Base-by-base conservation (phyloP, 225 moss, liverwort and hornwort genomes). In the Neckera pumila region DNA sequence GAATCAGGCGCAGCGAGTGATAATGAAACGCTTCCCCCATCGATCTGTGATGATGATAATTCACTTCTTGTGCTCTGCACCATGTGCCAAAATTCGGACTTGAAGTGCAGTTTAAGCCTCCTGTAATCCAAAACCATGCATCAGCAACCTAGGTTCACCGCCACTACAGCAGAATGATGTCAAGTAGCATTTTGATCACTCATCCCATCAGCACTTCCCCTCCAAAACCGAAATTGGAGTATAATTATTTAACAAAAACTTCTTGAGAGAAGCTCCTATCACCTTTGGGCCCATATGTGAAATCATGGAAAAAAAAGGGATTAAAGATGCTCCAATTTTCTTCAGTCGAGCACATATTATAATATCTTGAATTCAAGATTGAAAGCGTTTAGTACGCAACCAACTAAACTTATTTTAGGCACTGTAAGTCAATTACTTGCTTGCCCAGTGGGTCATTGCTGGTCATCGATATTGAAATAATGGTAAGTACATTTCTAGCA, bases 1-100 rank as follows among this genome's bases (percentile, higher is more conserved):
- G 49, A 64, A 26, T 25, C 65, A 51, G 20, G 17, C 21, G 21
- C 45, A 45, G 42, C 22, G 62, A 78, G 38, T 74, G 81, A 56
- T 69, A 10, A 60, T 62, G 88, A 49, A 57, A 69, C 51, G 78
- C 88, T 90, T 89, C 91, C 95, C 92, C 87, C 36, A 74, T 92
- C n/a, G n/a, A n/a, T n/a, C 80, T 28, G 91, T 82, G 23, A 95
- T 77, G 72, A 93, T 91, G 86, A 91, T 77, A 27, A 92, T 76
- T 66, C 62, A 88, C 87, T 92, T 89, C 57, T 91, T 87, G 40
- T 90, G 89, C 51, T 94, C 88, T 56, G 80, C 87, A 72, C 85
- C 86, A 36, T 92, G 85, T 85, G 90, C 75, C 85, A 92, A 58
- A 81, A 89, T 89, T 84, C 89, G 60, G 40, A 51, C 87, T 82